Evolutionary conservation across 805 yeast genomes (phyloP).

Genomic region (Candida berthetii): DNA sequence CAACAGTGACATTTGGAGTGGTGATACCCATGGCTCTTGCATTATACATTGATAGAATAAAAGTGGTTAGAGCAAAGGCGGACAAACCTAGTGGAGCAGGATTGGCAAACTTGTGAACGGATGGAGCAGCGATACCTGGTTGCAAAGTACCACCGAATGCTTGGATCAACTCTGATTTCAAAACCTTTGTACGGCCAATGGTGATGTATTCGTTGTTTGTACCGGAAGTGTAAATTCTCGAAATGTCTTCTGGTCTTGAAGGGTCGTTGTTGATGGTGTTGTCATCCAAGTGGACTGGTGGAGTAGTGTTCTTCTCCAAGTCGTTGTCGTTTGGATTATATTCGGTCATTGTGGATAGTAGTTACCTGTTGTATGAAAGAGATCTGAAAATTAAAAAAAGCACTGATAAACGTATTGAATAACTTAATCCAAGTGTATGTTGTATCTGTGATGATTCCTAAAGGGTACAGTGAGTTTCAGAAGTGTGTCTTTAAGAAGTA

Average conservation of each 20-base stretch:
- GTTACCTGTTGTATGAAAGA: no score
- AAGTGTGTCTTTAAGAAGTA: no score
- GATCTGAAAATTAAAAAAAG: no score
- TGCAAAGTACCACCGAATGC: constrained; percentile 85
- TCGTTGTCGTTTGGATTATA: background rate
- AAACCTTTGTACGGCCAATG: constrained; percentile 68
- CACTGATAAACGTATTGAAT: no score
- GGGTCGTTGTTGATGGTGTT: background rate
- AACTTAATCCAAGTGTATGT: no score
- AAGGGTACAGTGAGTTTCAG: no score
- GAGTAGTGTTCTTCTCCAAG: background rate
- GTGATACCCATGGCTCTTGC: constrained; percentile 48
- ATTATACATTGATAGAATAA: constrained; percentile 50
- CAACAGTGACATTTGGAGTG: constrained; percentile 48
- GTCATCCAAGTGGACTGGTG: background rate
- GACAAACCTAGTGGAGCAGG: constrained; percentile 62
- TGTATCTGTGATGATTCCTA: no score
- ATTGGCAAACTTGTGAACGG: constrained; percentile 55
- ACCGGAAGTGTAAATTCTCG: constrained; percentile 28
- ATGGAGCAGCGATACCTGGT: constrained; percentile 58
- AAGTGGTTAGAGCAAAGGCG: constrained; percentile 59
- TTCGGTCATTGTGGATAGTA: no score
- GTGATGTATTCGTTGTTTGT: constrained; percentile 57
- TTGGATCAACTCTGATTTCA: constrained; percentile 47
- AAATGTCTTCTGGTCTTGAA: constrained; percentile 5